Base-by-base conservation (phyloP, 2,329 filamentous ascomycete species). In the Hawksworthiomyces lignivorus region DNA sequence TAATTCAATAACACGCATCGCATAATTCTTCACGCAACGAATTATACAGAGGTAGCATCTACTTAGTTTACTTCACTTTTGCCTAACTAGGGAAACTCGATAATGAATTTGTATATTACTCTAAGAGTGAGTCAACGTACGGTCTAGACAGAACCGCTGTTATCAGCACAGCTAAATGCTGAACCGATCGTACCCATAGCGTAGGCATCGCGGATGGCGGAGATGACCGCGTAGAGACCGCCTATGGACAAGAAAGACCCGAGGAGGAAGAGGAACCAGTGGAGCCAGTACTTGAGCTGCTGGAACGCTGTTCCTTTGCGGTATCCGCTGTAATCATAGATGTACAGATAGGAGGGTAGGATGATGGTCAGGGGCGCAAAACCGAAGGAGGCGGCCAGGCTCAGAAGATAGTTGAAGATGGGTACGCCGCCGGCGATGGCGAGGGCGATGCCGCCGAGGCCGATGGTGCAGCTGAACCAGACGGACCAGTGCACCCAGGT, bases 221-320 rank as follows among this genome's bases (percentile, higher is more conserved):
- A 60, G 31, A 73, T 61, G 0, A 64, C 72, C 10, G 69, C 70
- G 49, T 74, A 74, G 32, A 69, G 58, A 2, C 70, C 70, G 8
- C 63, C 65, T 6, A 69, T 57, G 38, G 63, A 70, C 14, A 73
- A 70, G 39, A 72, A 72, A 1, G 57, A 67, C 1, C 71, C 71
- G 1, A 60, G 59, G 5, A 66, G 41, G 17, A 73, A 54, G 0
- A 70, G 72, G 21, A 64, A 43, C 45, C 62, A 64, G 31, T 57
- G 58, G 17, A 53, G 54, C 10, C 51, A 52, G 65, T 65, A 70
- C 4, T 56, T 18, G 12, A 11, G 59, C 24, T 46, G 47, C 39
- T 56, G 55, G 1, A 67, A 64, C 22, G 62, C 61, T 7, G 14
- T 34, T 11, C 60, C 59, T 45, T 62, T 60, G 44, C 71, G 58